A percentile compares a stretch with the other conserved stretches of the same genome.
Conservation (phyloP, 306 rosid species). For the Medicago lupulina region DNA sequence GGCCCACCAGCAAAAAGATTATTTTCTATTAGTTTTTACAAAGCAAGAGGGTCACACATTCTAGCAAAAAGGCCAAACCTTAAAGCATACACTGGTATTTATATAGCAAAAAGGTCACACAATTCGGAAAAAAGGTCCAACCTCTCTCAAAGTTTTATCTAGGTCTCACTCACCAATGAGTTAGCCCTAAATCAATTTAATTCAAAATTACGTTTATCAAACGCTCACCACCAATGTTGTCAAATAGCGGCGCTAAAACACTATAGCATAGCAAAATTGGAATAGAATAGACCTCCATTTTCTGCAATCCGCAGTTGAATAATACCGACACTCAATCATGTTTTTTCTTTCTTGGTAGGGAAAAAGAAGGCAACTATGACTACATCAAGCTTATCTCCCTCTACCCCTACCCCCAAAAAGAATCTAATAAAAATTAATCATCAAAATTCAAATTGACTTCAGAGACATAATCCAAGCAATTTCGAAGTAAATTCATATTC, state of each 20-base stretch:
- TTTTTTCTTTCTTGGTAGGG: not conserved
- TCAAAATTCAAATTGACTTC: too few species aligned
- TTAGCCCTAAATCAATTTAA: not conserved
- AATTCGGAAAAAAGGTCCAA: not conserved
- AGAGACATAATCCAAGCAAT: not conserved
- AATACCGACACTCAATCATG: not conserved
- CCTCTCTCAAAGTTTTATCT: not conserved
- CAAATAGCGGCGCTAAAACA: not conserved
- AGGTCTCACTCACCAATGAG: not conserved
- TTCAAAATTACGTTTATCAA: not conserved
- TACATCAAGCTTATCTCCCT: slow-evolving; percentile 5
- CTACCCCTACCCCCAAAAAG: not conserved
- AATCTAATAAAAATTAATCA: not conserved
- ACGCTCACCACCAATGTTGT: not conserved
- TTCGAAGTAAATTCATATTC: not conserved
- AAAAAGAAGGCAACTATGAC: not conserved
- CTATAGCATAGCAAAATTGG: not conserved
- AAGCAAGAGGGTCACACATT: not conserved
- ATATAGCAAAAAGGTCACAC: not conserved
- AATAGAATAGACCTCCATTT: not conserved
- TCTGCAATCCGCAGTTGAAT: not conserved
- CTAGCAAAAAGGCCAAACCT: not conserved
- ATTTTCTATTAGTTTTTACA: not conserved
- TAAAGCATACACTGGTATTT: not conserved
- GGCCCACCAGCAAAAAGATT: not conserved